Base-by-base conservation (phyloP, 441 rosid species). In the Raphanus hybrid region DNA sequence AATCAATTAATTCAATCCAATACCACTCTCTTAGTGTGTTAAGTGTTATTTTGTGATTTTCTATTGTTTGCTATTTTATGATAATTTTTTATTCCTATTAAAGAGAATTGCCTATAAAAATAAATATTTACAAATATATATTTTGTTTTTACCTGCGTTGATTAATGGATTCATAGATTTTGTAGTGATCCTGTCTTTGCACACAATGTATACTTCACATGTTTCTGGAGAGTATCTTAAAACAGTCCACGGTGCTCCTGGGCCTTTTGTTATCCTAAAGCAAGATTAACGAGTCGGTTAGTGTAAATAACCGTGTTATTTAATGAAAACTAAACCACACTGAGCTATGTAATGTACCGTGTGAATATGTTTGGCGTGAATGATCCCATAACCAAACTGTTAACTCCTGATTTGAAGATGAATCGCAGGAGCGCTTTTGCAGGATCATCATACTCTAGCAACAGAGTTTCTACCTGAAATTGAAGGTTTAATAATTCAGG, bases 331-430 rank as follows among this genome's bases (percentile, higher is more conserved):
- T 54, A 8, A 15, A 26, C 48, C 29, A 70, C 60, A 58, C 35
- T 3, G 14, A 55, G 63, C 3, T 74, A 39, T 26, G 2, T 52
- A 54, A 54, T 54, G 59, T 85, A 92, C 98, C 97, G 78, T 39
- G 74, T 69, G 67, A 92, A 73, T 52, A 75, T 78, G 79, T 75
- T 87, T 2, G 86, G 73, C 57, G 81, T 72, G 83, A 84, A 90
- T 35, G 98, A 92, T 48, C 97, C 97, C 89, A 91, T 78, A 37
- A 92, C 94, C 75, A 91, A 84, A 85, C 80, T 74, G 52, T 78
- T 70, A 70, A 90, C 84, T 74, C 88, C 80, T 10, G 85, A 78
- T 73, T 84, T 82, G 43, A 84, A 80, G 5, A 85, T 75, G 75
- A 81, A 92, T 71, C 78, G 76, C 60, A 89, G 50, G 78, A 94